These are phyloP conservation scores for Dioszegia hungarica DNA, from an alignment of 768 basidiomycete species.

Conservation along the genomic window DNA sequence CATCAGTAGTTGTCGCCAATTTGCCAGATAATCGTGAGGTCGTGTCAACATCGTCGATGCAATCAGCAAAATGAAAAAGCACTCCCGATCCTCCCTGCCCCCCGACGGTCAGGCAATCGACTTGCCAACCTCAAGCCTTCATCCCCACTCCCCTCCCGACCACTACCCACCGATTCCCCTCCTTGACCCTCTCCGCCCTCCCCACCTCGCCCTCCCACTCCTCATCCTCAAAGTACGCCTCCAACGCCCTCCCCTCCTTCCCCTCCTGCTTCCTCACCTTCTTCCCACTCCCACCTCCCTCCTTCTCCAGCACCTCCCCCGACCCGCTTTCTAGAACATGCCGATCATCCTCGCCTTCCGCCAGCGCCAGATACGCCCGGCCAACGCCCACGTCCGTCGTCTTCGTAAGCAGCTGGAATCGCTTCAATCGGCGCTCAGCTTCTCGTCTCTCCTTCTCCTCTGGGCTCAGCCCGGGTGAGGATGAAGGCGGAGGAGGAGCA, in stretches of 20 bases:
- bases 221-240: constrained; percentile 35
- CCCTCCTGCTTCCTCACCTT: constrained; percentile 3
- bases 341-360: constrained; percentile 7
- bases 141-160: constrained; percentile 14
- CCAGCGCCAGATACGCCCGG: constrained; percentile 26
- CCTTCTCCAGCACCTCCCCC: constrained; percentile 8
- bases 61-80: too few relatives aligned
- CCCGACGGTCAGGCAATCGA: too few relatives aligned
- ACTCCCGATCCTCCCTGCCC: too few relatives aligned
- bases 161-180: constrained; percentile 24
- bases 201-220: constrained; percentile 31
- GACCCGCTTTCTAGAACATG: constrained; percentile 7
- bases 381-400: constrained; percentile 32
- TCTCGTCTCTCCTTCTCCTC: constrained; percentile 23
- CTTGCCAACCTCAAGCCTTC: not conserved
- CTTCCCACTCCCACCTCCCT: constrained; percentile 3
- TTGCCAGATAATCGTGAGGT: too few relatives aligned
- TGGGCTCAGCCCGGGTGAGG: not conserved
- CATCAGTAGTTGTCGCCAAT: too few relatives aligned
- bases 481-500: not conserved
- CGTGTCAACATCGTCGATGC: too few relatives aligned
- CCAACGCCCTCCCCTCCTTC: constrained; percentile 27
- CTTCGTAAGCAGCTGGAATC: constrained; percentile 47
- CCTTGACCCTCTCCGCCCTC: constrained; percentile 3
- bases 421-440: constrained; percentile 26